phyloP scores from a whole-genome alignment of 2,329 filamentous ascomycete species.

The Ophiosphaerella korrae region DNA sequence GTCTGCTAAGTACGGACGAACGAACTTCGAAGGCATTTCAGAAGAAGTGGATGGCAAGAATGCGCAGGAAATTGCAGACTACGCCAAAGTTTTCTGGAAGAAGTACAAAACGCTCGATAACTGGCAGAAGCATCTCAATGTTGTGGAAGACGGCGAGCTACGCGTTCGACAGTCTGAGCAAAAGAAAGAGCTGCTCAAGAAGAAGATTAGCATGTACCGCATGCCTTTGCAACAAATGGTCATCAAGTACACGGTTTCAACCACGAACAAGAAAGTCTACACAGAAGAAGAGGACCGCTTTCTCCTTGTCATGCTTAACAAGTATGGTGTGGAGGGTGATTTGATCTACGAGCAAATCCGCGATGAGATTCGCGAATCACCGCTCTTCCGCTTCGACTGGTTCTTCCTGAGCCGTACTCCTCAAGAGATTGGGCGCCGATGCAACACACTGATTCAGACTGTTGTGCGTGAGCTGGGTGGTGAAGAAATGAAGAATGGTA shows the following conservation, averaged over 20 bases:
- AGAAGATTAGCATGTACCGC: conserved; percentile 96
- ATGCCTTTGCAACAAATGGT: conserved; percentile 97
- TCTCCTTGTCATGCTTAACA: conserved; percentile 89
- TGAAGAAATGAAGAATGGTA: conserved; percentile 61
- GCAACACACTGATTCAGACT: conserved; percentile 91
- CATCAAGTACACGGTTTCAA: conserved; percentile 98
- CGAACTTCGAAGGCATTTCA: conserved; percentile 82
- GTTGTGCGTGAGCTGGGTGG: conserved; percentile 93
- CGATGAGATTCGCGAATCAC: conserved; percentile 94
- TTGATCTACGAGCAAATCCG: conserved; percentile 90
- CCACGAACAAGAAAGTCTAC: conserved; percentile 99
- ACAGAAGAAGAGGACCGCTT: conserved; percentile 98
- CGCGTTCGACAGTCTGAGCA: conserved; percentile 86
- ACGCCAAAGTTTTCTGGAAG: conserved; percentile 96
- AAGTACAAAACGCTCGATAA: conserved; percentile 89
- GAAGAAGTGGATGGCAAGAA: conserved; percentile 91
- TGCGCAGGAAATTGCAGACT: conserved; percentile 81
- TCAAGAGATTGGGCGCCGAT: conserved; percentile 87
- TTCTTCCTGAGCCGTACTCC: conserved; percentile 97
- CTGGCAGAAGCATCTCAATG: conserved; percentile 83
- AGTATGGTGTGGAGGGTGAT: conserved; percentile 89
- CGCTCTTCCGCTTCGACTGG: conserved; percentile 98
- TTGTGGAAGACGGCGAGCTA: conserved; percentile 92
- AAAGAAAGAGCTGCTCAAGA: conserved; percentile 88
- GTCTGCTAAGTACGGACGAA: conserved; percentile 88